Evolutionary conservation across 257 asterid species (phyloP), one percentile per base, ranked within the genome.

Genomic region (Fraxinus quadrangulata): DNA sequence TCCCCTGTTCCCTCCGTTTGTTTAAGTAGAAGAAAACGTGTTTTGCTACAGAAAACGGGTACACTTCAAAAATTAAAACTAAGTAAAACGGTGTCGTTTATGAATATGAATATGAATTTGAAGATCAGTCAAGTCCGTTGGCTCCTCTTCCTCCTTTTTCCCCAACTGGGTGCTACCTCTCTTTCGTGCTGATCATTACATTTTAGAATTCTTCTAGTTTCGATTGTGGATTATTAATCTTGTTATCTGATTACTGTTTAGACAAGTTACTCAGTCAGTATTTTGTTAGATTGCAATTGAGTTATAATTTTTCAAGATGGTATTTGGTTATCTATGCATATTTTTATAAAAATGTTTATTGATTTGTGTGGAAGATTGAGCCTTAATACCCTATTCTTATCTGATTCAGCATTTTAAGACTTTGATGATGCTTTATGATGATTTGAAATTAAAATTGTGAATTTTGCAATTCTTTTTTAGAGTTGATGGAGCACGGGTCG

Each of bases 401-500:
- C 24, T n/a, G 12, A 7, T 5, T 56, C 11, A 21, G 28, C 26
- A 12, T 21, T 59, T 59, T n/a, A 1, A n/a, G 6, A 21, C 14
- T 59, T 59, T 59, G 13, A 9, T 59, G 3, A n/a, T 9, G 9
- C 23, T n/a, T 21, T 21, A 59, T n/a, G 67, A 63, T 26, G 34
- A 39, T 17, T 28, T 23, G n/a, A 16, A 30, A 26, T 71, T 31
- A 34, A 42, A 13, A 4, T 2, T 54, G 4, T 19, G 37, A 21
- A 70, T 23, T 23, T 68, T 42, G 37, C 39, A 16, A 47, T 75
- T 12, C 31, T 42, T 12, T 66, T 70, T 37, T 83, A 88, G 89
- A 31, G 54, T 72, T 80, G 72, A 93, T 90, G 97, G 97, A 94
- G 81, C 94, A 82, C 26, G 96, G 94, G 4, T 83, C 93, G 0